Conservation (phyloP, 257 asterid genomes). For the Ajuga chamaepitys region DNA sequence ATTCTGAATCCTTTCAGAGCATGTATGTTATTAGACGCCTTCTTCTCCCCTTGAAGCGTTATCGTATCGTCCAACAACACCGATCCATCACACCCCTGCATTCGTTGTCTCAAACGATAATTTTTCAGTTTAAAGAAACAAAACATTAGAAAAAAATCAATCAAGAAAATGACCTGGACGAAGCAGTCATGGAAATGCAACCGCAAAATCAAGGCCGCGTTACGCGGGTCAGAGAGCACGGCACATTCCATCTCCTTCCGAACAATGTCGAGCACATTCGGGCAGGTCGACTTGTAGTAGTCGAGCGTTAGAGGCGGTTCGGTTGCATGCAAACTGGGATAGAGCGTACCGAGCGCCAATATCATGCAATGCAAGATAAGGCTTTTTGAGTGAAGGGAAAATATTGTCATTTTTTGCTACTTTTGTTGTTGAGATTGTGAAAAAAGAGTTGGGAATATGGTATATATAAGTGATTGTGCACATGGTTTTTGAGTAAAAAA, state of each 20-base stretch:
- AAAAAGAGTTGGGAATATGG: slow-evolving; percentile 24
- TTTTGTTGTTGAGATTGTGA: background rate
- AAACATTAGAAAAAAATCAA: background rate
- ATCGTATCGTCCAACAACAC: slow-evolving; percentile 72
- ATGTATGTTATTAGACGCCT: slow-evolving; percentile 48
- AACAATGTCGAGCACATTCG: slow-evolving; percentile 46
- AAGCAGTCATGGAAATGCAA: slow-evolving; percentile 84
- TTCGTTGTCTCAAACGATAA: background rate
- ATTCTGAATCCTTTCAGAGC: slow-evolving; percentile 78
- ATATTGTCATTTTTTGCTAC: slow-evolving; percentile 20
- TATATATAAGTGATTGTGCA: slow-evolving; percentile 32
- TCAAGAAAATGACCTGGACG: slow-evolving; percentile 56
- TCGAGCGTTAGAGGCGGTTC: slow-evolving; percentile 66
- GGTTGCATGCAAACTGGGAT: slow-evolving; percentile 27
- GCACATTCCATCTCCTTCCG: slow-evolving; percentile 88
- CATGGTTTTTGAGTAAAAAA: slow-evolving; percentile 24
- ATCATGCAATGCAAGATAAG: slow-evolving; percentile 27
- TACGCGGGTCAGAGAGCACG: slow-evolving; percentile 80
- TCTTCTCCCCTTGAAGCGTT: slow-evolving; percentile 71
- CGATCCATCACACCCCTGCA: slow-evolving; percentile 86
- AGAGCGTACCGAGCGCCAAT: slow-evolving; percentile 18
- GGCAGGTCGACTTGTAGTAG: slow-evolving; percentile 67
- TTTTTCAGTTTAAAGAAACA: too few relatives aligned
- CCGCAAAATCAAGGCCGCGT: slow-evolving; percentile 73
- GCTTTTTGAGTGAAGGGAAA: slow-evolving; percentile 18